Evolutionary conservation across 140 eudicot genomes (phyloP).

Genomic region (Bidens hawaiensis): DNA sequence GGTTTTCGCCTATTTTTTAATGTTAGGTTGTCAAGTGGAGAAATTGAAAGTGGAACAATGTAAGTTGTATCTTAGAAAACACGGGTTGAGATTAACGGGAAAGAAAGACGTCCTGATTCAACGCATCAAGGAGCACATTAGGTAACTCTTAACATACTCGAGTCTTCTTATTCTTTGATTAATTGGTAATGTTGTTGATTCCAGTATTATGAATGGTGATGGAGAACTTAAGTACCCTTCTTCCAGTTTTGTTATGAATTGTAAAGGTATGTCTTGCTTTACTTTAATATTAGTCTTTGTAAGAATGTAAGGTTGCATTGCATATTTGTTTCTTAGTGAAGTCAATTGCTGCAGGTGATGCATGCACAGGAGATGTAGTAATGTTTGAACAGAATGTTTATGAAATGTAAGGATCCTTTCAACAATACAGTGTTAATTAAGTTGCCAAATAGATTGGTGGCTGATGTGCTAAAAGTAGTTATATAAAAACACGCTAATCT

Average conservation of each 20-base stretch:
- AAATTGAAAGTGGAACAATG: slow-evolving; percentile 82
- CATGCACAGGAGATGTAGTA: slow-evolving; percentile 85
- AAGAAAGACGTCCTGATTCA: slow-evolving; percentile 57
- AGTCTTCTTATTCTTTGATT: background rate
- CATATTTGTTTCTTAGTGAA: background rate
- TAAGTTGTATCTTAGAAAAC: slow-evolving; percentile 73
- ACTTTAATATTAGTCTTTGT: background rate
- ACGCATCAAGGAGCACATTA: slow-evolving; percentile 75
- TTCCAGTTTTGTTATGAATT: slow-evolving; percentile 74
- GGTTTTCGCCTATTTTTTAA: background rate
- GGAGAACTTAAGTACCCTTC: slow-evolving; percentile 77
- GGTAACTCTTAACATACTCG: slow-evolving; percentile 29
- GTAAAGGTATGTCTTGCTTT: slow-evolving; percentile 47
- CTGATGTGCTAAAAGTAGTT: no score
- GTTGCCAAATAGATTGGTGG: no score
- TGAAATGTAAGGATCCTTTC: slow-evolving; percentile 57
- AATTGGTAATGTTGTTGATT: background rate
- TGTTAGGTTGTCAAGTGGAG: slow-evolving; percentile 55
- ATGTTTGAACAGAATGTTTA: slow-evolving; percentile 92
- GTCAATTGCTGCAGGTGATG: slow-evolving; percentile 65
- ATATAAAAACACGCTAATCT: no score
- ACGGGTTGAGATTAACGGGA: slow-evolving; percentile 75
- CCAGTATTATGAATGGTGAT: slow-evolving; percentile 60
- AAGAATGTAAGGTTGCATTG: background rate
- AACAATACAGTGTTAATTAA: background rate